Conservation (phyloP, 768 basidiomycete species). For the Vishniacozyma victoriae region DNA sequence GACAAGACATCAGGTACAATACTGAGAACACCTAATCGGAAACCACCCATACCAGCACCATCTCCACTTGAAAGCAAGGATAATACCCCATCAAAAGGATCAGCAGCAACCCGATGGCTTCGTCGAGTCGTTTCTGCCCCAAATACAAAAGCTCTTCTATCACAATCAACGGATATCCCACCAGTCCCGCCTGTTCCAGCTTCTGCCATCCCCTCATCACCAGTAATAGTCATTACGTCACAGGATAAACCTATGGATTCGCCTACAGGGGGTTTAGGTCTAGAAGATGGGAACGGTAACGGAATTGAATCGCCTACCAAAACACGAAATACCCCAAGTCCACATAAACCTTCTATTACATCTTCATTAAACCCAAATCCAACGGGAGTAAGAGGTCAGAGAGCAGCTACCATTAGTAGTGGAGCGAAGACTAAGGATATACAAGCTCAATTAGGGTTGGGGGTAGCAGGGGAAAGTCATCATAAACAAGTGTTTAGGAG, state of each 20-base stretch:
- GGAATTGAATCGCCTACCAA: too few species aligned
- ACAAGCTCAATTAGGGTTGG: slow-evolving; percentile 18
- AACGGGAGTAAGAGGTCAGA: slow-evolving; percentile 19
- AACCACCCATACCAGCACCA: too few species aligned
- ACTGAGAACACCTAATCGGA: too few species aligned
- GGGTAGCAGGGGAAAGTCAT: slow-evolving; percentile 51
- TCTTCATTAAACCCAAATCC: slow-evolving; percentile 25
- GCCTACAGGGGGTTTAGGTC: too few species aligned
- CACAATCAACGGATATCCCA: slow-evolving; percentile 50
- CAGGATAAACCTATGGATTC: too few species aligned
- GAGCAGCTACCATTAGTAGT: slow-evolving; percentile 19
- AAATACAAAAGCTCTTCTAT: slow-evolving; percentile 69
- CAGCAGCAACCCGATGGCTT: slow-evolving; percentile 72
- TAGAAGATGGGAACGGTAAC: too few species aligned
- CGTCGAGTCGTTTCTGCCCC: slow-evolving; percentile 94
- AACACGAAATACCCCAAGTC: slow-evolving; percentile 35
- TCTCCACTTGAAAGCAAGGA: too few species aligned
- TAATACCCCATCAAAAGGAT: slow-evolving; percentile 10
- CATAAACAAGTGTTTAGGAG: slow-evolving; percentile 62
- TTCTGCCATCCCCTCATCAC: slow-evolving; percentile 63
- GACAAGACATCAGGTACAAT: too few species aligned
- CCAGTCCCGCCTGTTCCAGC: slow-evolving; percentile 54
- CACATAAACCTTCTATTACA: slow-evolving; percentile 54
- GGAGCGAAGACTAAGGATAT: slow-evolving; percentile 13
- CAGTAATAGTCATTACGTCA: slow-evolving; percentile 55